Evolutionary conservation across 768 basidiomycete species (phyloP).

Genomic region (Mycena maculata): DNA sequence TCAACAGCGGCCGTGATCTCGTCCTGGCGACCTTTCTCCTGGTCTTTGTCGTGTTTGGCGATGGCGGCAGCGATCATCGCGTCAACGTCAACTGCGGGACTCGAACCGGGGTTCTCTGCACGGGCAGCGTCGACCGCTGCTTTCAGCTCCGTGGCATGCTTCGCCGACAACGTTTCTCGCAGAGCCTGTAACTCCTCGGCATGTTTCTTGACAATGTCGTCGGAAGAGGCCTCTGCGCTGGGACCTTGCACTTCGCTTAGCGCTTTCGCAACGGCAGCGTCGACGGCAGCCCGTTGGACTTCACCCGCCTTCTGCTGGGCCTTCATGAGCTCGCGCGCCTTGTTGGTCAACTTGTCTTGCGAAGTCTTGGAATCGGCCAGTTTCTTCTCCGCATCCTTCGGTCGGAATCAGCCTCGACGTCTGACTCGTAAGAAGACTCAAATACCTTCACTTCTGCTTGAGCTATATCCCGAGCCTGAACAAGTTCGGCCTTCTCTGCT

Average conservation of each 20-base stretch:
- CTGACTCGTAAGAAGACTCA: neutral
- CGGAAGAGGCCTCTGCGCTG: conserved; percentile 35
- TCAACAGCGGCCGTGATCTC: conserved; percentile 77
- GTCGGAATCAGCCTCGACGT: conserved; percentile 11
- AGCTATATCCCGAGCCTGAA: conserved; percentile 71
- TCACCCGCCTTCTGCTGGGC: conserved; percentile 56
- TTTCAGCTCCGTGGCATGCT: conserved; percentile 67
- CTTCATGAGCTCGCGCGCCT: conserved; percentile 64
- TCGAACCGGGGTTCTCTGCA: conserved; percentile 43
- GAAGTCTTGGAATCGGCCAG: conserved; percentile 55
- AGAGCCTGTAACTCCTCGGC: conserved; percentile 68
- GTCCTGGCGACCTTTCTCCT: conserved; percentile 59
- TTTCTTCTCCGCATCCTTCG: conserved; percentile 56
- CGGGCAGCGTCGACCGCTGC: conserved; percentile 62
- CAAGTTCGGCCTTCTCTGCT: conserved; percentile 67
- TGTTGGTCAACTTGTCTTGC: conserved; percentile 73
- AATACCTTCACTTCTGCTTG: conserved; percentile 67
- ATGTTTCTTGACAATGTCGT: conserved; percentile 64
- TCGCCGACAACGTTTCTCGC: conserved; percentile 61
- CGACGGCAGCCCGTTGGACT: conserved; percentile 60
- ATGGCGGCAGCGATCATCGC: conserved; percentile 64
- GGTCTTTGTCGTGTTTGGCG: conserved; percentile 58
- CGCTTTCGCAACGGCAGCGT: conserved; percentile 67
- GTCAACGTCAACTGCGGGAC: conserved; percentile 50
- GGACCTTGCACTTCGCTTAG: conserved; percentile 56